These are phyloP conservation scores for Solanum habrochaites DNA, from an alignment of 257 asterid genomes.

Conservation along the genomic window DNA sequence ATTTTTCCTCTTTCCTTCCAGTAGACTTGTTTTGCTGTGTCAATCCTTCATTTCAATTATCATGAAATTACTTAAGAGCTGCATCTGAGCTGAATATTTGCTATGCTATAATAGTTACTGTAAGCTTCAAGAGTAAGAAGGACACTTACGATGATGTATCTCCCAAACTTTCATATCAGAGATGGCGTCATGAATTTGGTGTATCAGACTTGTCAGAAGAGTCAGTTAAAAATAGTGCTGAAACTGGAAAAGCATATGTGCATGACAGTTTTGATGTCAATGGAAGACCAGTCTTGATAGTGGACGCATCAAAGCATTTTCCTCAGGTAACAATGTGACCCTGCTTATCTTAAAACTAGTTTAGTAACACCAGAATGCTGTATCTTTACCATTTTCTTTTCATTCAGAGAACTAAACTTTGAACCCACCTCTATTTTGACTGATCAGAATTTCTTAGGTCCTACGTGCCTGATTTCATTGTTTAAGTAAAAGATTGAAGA, in stretches of 20 bases:
- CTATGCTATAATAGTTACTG: background rate
- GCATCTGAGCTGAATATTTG: background rate
- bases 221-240: slow-evolving; percentile 36
- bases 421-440: background rate
- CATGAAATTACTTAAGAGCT: background rate
- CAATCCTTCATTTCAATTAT: background rate
- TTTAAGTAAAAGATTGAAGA: background rate
- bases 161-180: slow-evolving; percentile 22
- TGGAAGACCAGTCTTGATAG: slow-evolving; percentile 59
- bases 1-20: background rate
- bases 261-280: slow-evolving; percentile 47
- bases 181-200: slow-evolving; percentile 67
- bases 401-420: background rate
- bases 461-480: background rate
- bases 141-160: background rate
- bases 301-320: slow-evolving; percentile 68
- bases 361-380: background rate
- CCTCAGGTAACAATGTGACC: slow-evolving; percentile 48
- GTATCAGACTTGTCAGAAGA: slow-evolving; percentile 70
- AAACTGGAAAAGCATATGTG: slow-evolving; percentile 70
- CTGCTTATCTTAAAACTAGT: background rate
- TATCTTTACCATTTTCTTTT: background rate
- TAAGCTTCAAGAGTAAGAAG: background rate
- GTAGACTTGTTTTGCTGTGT: background rate
- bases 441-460: background rate